Conservation (phyloP, 306 rosid genomes). For the Senna siamea region DNA sequence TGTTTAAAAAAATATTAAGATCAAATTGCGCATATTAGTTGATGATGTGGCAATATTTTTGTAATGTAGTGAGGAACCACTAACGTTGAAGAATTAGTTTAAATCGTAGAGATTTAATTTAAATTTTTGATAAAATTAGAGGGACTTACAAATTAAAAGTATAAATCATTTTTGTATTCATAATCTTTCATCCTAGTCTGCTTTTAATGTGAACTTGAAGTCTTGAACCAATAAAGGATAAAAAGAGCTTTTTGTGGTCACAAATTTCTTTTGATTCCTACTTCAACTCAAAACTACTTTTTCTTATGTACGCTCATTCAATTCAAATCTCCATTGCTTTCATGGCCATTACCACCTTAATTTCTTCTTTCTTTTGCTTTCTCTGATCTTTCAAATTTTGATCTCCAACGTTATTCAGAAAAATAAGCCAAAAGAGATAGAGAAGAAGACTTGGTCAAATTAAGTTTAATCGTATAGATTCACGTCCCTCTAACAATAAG, state of each 20-base stretch:
- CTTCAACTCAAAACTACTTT: not conserved
- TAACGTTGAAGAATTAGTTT: too few relatives aligned
- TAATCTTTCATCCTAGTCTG: too few relatives aligned
- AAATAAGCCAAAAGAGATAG: not conserved
- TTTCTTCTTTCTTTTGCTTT: not conserved
- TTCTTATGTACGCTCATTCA: not conserved
- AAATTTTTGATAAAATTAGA: too few relatives aligned
- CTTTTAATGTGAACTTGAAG: not conserved
- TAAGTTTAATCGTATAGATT: too few relatives aligned
- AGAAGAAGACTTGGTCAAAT: not conserved
- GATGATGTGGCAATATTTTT: too few relatives aligned
- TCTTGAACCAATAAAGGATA: not conserved
- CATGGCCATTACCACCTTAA: not conserved
- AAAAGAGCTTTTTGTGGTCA: not conserved
- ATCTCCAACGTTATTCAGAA: not conserved
- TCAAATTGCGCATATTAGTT: too few relatives aligned
- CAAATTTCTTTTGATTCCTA: not conserved
- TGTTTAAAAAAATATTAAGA: too few relatives aligned
- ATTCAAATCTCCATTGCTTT: not conserved
- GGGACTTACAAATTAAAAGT: too few relatives aligned
- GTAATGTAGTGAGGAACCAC: too few relatives aligned
- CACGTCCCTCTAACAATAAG: too few relatives aligned
- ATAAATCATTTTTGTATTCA: too few relatives aligned
- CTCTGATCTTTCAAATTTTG: not conserved
- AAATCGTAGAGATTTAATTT: too few relatives aligned